Evolutionary conservation across 2,329 filamentous ascomycete genomes (phyloP), one percentile per base, ranked within the genome.

Genomic region (Pseudopithomyces maydicus): DNA sequence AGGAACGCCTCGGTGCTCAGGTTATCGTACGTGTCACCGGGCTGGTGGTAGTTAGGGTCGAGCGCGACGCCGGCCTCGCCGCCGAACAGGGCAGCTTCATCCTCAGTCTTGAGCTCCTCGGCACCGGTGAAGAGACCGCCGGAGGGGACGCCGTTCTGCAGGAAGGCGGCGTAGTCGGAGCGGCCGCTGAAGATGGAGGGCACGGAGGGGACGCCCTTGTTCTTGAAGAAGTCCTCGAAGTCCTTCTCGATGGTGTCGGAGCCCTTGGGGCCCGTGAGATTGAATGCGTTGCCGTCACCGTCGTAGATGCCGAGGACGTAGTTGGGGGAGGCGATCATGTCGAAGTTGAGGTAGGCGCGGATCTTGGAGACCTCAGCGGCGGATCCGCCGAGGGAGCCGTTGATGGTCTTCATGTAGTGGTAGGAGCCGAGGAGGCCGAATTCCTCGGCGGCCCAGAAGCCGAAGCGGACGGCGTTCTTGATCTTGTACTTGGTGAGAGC

Each of bases 331-430:
- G 73, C 75, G 41, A 77, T 75, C 77, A 78, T 78, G 65, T 78
- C 77, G 64, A 78, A 78, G 69, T 78, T 78, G 60, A 78, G 74
- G 62, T 78, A 78, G 12, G 76, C 73, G 11, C 74, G 69, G 54
- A 78, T 68, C 62, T 77, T 77, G 54, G 57, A 60, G 23, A 72
- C 69, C 54, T 77, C 75, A 2, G 64, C 57, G n/a, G 60, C 52
- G 32, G 58, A 62, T 43, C 71, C 71, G 35, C 59, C 57, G 29
- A 77, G 63, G 19, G 65, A 67, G 26, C 71, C 71, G 59, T 73
- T 73, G 52, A 77, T 67, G 10, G 64, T 67, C 62, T 70, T 71
- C 52, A 76, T 64, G 66, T 78, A 78, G 64, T 76, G 69, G 62
- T 67, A 71, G 0, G 70, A 73, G 17, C 77, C 77, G 3, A 78